Evolutionary conservation across 2,329 filamentous ascomycete species (phyloP).

Genomic region (Trichoderma oligosporum): DNA sequence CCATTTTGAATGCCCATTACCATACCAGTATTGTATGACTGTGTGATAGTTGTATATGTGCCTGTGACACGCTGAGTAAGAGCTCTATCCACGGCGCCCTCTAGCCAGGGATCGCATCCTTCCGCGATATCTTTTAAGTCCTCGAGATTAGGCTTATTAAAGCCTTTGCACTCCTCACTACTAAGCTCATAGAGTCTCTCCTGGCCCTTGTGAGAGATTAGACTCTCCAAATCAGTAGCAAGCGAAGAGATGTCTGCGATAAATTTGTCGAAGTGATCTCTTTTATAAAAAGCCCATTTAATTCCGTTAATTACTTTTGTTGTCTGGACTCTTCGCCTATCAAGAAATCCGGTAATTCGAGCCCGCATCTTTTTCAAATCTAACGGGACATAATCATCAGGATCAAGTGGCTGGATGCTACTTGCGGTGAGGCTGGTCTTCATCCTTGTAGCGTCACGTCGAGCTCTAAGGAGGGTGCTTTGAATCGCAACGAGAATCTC

Average conservation of each 20-base stretch:
- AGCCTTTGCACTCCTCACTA: too few relatives aligned
- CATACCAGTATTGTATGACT: background rate
- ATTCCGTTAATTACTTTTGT: background rate
- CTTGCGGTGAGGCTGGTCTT: background rate
- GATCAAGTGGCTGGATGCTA: background rate
- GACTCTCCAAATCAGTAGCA: background rate
- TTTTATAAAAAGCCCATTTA: conserved; percentile 9
- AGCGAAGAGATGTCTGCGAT: background rate
- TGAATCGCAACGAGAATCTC: background rate
- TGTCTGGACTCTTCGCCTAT: background rate
- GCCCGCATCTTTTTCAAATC: background rate
- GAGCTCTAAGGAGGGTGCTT: background rate
- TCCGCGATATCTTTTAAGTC: too few relatives aligned
- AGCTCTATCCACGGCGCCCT: too few relatives aligned
- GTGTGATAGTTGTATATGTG: background rate
- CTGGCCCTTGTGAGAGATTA: too few relatives aligned
- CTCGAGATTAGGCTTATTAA: too few relatives aligned
- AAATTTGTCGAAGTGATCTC: background rate
- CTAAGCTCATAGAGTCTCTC: too few relatives aligned
- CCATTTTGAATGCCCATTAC: background rate
- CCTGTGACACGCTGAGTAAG: background rate
- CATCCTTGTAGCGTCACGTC: background rate
- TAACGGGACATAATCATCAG: background rate
- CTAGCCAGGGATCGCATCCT: too few relatives aligned
- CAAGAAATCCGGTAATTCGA: background rate